Conservation (phyloP, 208 protist species). For the Leishmania major region DNA sequence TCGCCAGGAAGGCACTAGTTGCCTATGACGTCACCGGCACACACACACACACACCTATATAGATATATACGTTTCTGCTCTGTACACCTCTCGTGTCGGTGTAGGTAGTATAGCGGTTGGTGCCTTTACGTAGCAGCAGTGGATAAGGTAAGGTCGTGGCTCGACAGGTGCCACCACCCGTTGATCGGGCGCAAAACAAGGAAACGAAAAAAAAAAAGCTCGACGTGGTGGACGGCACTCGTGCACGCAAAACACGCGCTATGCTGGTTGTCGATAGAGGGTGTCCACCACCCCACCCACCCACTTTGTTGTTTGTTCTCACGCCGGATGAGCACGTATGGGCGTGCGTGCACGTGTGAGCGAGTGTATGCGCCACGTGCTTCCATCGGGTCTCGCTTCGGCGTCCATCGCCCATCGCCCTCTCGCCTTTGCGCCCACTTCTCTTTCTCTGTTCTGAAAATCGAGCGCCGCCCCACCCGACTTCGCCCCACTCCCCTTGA, state of each 20-base stretch:
- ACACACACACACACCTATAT: neutral
- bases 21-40: neutral
- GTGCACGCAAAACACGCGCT: no score
- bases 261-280: no score
- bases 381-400: neutral
- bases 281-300: no score
- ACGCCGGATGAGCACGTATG: no score
- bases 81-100: neutral
- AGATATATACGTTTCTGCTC: no score
- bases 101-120: neutral
- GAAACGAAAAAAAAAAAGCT: neutral
- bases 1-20: neutral
- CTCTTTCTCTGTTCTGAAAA: neutral
- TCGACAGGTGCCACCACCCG: neutral
- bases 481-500: neutral
- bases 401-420: neutral
- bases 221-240: neutral
- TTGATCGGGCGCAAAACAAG: neutral
- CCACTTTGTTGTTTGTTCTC: no score
- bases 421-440: no score
- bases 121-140: neutral
- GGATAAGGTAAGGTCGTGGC: neutral
- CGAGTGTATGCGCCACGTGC: neutral
- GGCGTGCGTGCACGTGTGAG: neutral
- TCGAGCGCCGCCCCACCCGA: no score